These are phyloP conservation scores for Dillenia turbinata DNA, from an alignment of 164 flowering plant genomes.

Conservation along the genomic window DNA sequence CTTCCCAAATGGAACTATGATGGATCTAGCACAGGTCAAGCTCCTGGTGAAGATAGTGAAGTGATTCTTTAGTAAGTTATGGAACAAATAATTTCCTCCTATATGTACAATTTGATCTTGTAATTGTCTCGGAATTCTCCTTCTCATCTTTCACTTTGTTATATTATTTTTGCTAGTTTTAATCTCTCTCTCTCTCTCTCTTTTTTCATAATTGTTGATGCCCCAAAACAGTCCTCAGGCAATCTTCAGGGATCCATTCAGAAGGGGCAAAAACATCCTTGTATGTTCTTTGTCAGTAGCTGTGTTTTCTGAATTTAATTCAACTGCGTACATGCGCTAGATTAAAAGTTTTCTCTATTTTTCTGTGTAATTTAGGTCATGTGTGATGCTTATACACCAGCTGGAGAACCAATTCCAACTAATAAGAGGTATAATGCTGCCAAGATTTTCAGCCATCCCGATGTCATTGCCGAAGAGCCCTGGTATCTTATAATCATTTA, in stretches of 20 bases:
- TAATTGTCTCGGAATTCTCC: no score
- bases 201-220: not conserved
- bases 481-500: conserved; percentile 1
- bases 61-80: conserved; percentile 40
- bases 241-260: conserved; percentile 56
- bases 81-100: not conserved
- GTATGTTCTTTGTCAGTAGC: conserved; percentile 19
- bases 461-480: conserved; percentile 8
- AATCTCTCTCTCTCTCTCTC: no score
- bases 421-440: conserved; percentile 11
- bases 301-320: not conserved
- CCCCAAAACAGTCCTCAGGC: conserved; percentile 39
- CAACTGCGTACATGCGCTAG: no score
- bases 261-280: conserved; percentile 52
- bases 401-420: conserved; percentile 9
- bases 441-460: conserved; percentile 12
- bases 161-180: no score
- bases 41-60: conserved; percentile 55
- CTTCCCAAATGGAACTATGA: conserved; percentile 58
- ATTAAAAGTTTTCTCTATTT: no score
- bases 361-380: conserved; percentile 4
- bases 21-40: conserved; percentile 56
- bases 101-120: not conserved
- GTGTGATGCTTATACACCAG: conserved; percentile 14
- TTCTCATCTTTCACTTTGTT: no score